A percentile compares a stretch with the other conserved stretches of the same genome.
These are phyloP conservation scores for Botryosphaeria dothidea DNA, from an alignment of 2,329 filamentous ascomycete species.

Conservation along the genomic window DNA sequence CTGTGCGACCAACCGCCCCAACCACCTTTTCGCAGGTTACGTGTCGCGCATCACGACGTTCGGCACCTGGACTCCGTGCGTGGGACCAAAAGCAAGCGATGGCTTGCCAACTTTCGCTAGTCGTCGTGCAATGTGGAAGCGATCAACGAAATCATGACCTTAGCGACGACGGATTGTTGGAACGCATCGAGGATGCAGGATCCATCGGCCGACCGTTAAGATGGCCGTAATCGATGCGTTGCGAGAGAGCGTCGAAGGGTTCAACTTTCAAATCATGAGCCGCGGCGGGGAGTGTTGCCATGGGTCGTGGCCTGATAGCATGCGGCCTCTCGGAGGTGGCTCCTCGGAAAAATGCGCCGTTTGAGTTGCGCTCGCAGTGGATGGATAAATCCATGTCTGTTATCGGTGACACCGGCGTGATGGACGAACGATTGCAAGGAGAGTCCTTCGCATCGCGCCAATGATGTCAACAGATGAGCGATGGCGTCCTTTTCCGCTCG, in stretches of 20 bases:
- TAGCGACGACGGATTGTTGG: conserved; percentile 6
- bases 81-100: neutral
- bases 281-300: neutral
- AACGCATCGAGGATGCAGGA: neutral
- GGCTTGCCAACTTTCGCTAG: conserved; percentile 10
- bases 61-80: neutral
- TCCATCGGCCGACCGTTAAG: neutral
- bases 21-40: conserved; percentile 5
- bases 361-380: neutral
- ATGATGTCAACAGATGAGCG: neutral
- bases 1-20: neutral
- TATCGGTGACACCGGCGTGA: neutral
- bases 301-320: neutral
- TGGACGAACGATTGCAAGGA: neutral
- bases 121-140: neutral
- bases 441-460: neutral
- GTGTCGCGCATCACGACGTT: neutral
- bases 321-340: neutral
- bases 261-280: neutral
- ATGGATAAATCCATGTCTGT: neutral
- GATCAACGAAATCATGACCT: neutral
- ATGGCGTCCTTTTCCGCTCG: neutral
- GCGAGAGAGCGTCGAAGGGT: neutral
- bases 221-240: neutral
- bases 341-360: neutral